Evolutionary conservation across 2,329 filamentous ascomycete species (phyloP), one percentile per base, ranked within the genome.

Genomic region (Arthrobotrys megalospora): DNA sequence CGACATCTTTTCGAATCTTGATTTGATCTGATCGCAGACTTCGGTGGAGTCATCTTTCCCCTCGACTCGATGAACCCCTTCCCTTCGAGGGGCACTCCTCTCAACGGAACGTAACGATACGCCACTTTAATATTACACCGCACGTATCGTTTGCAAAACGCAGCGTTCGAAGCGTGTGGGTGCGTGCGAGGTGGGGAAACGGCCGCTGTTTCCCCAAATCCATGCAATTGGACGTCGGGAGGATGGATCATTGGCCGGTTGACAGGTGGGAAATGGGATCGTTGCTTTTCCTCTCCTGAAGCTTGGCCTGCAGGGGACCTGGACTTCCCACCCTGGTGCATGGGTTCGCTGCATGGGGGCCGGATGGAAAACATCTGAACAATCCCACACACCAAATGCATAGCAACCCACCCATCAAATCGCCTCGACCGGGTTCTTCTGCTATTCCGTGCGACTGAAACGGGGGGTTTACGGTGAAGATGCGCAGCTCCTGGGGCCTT

Each of bases 401-500:
- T 28, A 28, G 24, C 24, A 28, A 28, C 45, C 53, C 55, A 62
- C 48, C 50, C 60, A 58, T 38, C 55, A 67, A 62, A 41, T 58
- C 60, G 48, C 41, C 21, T 71, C 62, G 67, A 68, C 67, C 67
- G 45, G 75, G 75, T 72, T 72, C 11, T 53, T 60, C 55, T 65
- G 62, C 60, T 66, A 19, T 72, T 64, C 75, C 75, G 75, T 78
- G 75, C 75, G 62, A 78, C 75, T 78, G 75, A 78, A 78, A 78
- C 75, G 55, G 65, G 72, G 71, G 47, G 34, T 34, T 41, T 34
- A 47, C 48, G 19, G 24, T 28, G 34, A 58, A 60, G 66, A 77
- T 67, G 60, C 66, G 45, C 38, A 36, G 32, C 19, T 36, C 60
- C 67, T 71, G 50, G 24, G 45, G 14, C 32, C 47, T 52, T 58